A percentile compares a stretch with the other conserved stretches of the same genome.
Conservation (phyloP, 2,329 filamentous ascomycete genomes). For the Cercospora berteroae region DNA sequence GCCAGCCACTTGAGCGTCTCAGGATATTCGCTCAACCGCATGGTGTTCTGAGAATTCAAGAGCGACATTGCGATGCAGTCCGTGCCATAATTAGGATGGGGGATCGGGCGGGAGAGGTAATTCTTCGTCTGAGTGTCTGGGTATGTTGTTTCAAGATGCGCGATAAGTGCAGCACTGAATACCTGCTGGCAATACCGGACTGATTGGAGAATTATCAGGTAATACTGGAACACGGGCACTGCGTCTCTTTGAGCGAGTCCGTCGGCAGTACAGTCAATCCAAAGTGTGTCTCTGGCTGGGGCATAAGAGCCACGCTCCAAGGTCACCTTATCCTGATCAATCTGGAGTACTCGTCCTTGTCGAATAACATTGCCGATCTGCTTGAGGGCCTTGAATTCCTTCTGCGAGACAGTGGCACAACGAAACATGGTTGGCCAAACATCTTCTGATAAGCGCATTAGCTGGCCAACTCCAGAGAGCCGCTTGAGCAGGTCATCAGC, state of each 20-base stretch:
- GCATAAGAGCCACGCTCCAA: slow-evolving; percentile 14
- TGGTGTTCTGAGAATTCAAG: background rate
- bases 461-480: background rate
- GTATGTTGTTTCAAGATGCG: slow-evolving; percentile 24
- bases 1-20: background rate
- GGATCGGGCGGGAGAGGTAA: background rate
- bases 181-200: slow-evolving; percentile 27
- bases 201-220: slow-evolving; percentile 23
- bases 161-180: slow-evolving; percentile 27
- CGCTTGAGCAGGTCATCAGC: slow-evolving; percentile 14
- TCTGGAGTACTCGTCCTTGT: slow-evolving; percentile 14
- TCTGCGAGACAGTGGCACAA: slow-evolving; percentile 24
- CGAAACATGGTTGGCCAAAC: slow-evolving; percentile 22
- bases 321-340: slow-evolving; percentile 11
- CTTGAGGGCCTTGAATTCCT: background rate
- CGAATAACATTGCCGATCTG: slow-evolving; percentile 22
- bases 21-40: background rate
- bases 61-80: background rate
- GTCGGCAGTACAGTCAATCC: slow-evolving; percentile 25
- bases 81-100: background rate
- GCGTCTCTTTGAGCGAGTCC: slow-evolving; percentile 17
- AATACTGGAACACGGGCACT: slow-evolving; percentile 17
- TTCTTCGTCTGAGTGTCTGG: background rate
- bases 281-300: slow-evolving; percentile 16
- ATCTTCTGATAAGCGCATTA: slow-evolving; percentile 12